Conservation (phyloP, 192 early-diverging fungal species). For the Umbelopsis ramanniana region DNA sequence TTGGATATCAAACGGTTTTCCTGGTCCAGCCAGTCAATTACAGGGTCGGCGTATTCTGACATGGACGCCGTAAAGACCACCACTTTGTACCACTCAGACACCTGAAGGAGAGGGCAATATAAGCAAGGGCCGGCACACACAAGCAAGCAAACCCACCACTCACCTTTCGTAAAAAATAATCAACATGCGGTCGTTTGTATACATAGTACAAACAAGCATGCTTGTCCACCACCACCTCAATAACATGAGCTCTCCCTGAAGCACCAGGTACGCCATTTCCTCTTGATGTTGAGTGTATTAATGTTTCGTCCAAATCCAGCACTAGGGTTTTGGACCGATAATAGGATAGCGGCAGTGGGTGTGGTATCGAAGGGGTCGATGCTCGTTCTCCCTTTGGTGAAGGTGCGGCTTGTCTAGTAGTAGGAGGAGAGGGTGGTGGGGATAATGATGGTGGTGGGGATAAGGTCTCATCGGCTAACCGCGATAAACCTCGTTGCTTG, state of each 20-base stretch:
- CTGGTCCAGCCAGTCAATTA: conserved; percentile 88
- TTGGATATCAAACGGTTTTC: conserved; percentile 65
- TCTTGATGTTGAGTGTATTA: conserved; percentile 80
- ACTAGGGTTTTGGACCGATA: conserved; percentile 66
- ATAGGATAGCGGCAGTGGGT: conserved; percentile 29
- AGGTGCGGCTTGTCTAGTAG: conserved; percentile 4
- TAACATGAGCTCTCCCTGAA: conserved; percentile 69
- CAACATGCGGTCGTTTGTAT: conserved; percentile 87
- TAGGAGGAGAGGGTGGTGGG: not conserved
- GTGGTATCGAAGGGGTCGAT: conserved; percentile 9
- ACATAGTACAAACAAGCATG: conserved; percentile 88
- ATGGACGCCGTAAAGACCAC: conserved; percentile 92
- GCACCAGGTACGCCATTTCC: conserved; percentile 46
- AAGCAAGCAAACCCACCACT: not conserved
- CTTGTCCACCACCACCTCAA: conserved; percentile 84
- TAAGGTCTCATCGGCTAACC: not conserved
- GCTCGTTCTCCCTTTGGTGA: conserved; percentile 8
- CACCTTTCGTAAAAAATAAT: conserved; percentile 85
- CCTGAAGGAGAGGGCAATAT: conserved; percentile 48
- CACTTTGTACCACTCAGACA: conserved; percentile 87
- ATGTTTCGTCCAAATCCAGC: conserved; percentile 80
- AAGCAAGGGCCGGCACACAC: not conserved
- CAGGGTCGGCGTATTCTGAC: conserved; percentile 93
- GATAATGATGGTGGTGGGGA: not conserved
- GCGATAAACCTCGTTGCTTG: conserved; percentile 11